phyloP scores from a whole-genome alignment of 2,329 filamentous ascomycete genomes.

The Volutella citrinella region DNA sequence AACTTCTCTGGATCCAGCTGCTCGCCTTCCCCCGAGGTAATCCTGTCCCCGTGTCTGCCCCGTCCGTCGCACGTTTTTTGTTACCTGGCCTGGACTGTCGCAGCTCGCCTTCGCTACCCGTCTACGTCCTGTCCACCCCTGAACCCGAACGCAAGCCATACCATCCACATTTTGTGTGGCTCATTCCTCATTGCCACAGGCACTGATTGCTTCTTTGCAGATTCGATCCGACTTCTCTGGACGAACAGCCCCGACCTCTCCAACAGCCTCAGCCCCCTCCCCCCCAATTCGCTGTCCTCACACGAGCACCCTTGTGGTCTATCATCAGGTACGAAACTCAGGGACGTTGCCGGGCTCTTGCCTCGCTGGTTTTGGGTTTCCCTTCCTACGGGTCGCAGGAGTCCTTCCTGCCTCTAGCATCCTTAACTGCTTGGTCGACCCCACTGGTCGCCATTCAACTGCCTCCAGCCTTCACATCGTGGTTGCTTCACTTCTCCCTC shows the following conservation, averaged over 20 bases:
- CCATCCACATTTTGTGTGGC: too few relatives aligned
- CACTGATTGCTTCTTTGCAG: constrained; percentile 15
- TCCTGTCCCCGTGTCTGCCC: constrained; percentile 17
- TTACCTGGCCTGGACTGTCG: constrained; percentile 15
- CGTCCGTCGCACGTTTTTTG: constrained; percentile 14
- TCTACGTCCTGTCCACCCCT: constrained; percentile 8
- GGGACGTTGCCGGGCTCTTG: too few relatives aligned
- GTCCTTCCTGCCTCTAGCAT: too few relatives aligned
- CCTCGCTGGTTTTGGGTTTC: too few relatives aligned
- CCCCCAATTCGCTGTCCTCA: constrained; percentile 13
- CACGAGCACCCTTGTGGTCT: constrained; percentile 13
- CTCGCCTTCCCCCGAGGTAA: constrained; percentile 29
- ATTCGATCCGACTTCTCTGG: constrained; percentile 18
- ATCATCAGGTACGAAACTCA: constrained; percentile 19
- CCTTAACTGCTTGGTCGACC: too few relatives aligned
- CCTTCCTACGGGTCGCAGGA: too few relatives aligned
- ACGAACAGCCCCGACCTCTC: constrained; percentile 16
- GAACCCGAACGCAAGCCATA: constrained; percentile 4
- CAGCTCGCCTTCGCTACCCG: constrained; percentile 10
- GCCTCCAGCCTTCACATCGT: too few relatives aligned
- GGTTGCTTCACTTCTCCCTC: too few relatives aligned
- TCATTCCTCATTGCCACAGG: constrained; percentile 6
- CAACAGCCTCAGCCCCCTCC: constrained; percentile 12
- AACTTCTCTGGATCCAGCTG: constrained; percentile 19
- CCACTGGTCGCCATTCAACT: too few relatives aligned